Evolutionary conservation across 1,139 yeast genomes (phyloP), one percentile per base, ranked within the genome.

Genomic region (Protomyces gravidus): DNA sequence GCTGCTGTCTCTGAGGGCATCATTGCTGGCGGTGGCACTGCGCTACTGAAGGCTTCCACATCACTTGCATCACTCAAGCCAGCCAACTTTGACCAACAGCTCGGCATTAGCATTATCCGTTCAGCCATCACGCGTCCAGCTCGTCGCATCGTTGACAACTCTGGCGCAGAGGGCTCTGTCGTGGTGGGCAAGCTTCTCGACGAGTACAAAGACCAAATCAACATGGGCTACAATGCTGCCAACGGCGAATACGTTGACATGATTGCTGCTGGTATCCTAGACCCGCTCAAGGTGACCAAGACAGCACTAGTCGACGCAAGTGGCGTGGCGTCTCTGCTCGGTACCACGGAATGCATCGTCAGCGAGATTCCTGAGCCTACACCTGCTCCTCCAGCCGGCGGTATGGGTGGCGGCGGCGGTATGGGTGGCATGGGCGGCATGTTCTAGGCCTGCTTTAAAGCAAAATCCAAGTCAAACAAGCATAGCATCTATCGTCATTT

Each of bases 1-100:
- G 98, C 99, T 68, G 99, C 99, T 65, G 98, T 92, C 66, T 95
- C 92, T 78, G 98, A 92, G 77, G 99, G 99, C 79, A 92, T 94
- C 72, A 82, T 92, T 69, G 98, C 98, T 73, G 99, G 99, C 79
- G 99, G 98, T 75, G 99, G 99, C 79, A 92, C 97, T 68, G 98
- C 98, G 66, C 82, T 92, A 73, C 83, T 90, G 71, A 92, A 92
- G 83, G 98, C 98, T 50, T 84, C 96, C 61, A 82, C 85, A 72
- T 76, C 86, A 67, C 81, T 92, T 71, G 94, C 85, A 68, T 81
- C 77, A 47, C 85, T 92, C 65, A 81, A 85, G 76, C 86, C 94
- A 63, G 89, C 80, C 62, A 92, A 92, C 84, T 92, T 92, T 72
- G 99, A 92, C 79, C 98, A 92, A 79, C 89, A 89, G 78, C 83